Conservation (phyloP, 208 protist genomes). For the Trypanosomatidae sp. region DNA sequence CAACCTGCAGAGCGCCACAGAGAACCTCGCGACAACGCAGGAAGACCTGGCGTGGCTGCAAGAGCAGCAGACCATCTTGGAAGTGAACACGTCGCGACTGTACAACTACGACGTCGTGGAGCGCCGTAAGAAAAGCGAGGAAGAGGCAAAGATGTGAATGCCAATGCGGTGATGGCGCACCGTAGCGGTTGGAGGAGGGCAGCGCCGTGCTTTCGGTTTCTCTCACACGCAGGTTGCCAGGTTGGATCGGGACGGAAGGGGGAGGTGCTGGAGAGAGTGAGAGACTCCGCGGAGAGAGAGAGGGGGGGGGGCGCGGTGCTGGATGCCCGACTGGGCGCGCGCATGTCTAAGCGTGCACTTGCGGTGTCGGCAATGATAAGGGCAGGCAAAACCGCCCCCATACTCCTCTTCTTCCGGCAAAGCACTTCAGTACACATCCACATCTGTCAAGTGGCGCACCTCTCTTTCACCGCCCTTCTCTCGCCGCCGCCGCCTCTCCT, state of each 20-base stretch:
- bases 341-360: neutral
- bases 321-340: neutral
- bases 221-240: neutral
- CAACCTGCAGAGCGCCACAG: slow-evolving; percentile 82
- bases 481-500: neutral
- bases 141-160: slow-evolving; percentile 24
- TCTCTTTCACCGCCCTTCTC: too few relatives aligned
- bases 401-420: too few relatives aligned
- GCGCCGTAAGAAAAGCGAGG: slow-evolving; percentile 53
- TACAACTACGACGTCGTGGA: slow-evolving; percentile 95
- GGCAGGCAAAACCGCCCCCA: too few relatives aligned
- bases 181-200: neutral
- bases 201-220: neutral
- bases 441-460: neutral
- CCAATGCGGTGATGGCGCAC: neutral
- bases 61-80: slow-evolving; percentile 95
- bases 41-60: slow-evolving; percentile 96
- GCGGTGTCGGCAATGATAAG: neutral
- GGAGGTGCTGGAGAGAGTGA: neutral
- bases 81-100: slow-evolving; percentile 95
- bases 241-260: neutral
- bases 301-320: too few relatives aligned
- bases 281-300: neutral
- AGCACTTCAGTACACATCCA: neutral
- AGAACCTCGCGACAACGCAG: slow-evolving; percentile 84